phyloP scores from a whole-genome alignment of 495 filamentous ascomycete species.

The Rostrohypoxylon terebratum region DNA sequence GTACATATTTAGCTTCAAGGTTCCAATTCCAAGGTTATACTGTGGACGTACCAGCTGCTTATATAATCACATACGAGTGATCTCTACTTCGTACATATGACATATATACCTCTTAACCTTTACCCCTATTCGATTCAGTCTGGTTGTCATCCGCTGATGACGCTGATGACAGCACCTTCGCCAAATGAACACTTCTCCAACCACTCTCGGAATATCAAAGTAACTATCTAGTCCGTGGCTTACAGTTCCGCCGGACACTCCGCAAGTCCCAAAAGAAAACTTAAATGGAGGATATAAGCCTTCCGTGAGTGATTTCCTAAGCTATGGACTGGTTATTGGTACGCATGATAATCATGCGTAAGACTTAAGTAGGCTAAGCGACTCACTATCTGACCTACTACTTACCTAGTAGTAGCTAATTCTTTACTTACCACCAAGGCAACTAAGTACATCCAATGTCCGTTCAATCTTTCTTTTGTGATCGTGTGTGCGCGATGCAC shows the following conservation, averaged over 20 bases:
- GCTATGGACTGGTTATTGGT: not conserved
- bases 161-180: not conserved
- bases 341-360: not conserved
- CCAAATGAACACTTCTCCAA: not conserved
- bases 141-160: not conserved
- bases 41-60: too few relatives aligned
- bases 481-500: not conserved
- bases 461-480: not conserved
- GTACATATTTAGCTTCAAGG: too few relatives aligned
- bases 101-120: too few relatives aligned
- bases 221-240: not conserved
- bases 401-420: not conserved
- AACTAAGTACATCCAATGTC: not conserved
- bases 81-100: too few relatives aligned
- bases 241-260: not conserved
- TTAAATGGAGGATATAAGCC: too few relatives aligned
- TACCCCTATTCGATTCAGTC: not conserved
- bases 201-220: not conserved
- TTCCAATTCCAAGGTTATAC: too few relatives aligned
- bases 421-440: not conserved
- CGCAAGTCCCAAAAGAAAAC: slow-evolving; percentile 4
- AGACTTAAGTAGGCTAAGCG: not conserved
- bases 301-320: not conserved
- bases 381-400: not conserved
- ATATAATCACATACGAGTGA: too few relatives aligned